phyloP scores from a whole-genome alignment of 768 basidiomycete genomes.

The Sarcodon aspratus region DNA sequence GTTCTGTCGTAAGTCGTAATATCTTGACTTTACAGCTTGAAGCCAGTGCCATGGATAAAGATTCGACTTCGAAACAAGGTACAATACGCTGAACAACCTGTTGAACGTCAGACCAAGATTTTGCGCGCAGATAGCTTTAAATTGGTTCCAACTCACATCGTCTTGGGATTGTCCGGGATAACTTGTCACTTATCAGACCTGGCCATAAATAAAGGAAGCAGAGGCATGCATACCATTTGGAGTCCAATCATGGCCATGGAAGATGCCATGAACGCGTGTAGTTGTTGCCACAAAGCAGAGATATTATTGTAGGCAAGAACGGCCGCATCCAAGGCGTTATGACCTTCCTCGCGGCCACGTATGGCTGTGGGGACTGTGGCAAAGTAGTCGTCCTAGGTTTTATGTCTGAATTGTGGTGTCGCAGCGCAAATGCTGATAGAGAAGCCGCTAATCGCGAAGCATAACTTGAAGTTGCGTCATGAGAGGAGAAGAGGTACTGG shows the following conservation, averaged over 20 bases:
- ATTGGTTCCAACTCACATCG: constrained; percentile 32
- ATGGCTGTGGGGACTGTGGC: background rate
- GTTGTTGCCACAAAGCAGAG: constrained; percentile 71
- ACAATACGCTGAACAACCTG: constrained; percentile 46
- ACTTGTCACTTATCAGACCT: constrained; percentile 29
- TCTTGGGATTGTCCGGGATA: constrained; percentile 72
- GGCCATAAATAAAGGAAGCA: background rate
- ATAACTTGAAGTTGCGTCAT: too few relatives aligned
- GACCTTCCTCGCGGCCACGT: constrained; percentile 56
- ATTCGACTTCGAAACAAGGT: constrained; percentile 49
- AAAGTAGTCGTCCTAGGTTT: background rate
- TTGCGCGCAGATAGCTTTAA: constrained; percentile 33
- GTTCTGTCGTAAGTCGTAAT: constrained; percentile 59
- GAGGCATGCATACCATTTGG: constrained; percentile 42
- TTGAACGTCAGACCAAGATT: constrained; percentile 48
- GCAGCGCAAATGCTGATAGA: background rate
- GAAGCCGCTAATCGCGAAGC: background rate
- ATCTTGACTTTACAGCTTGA: constrained; percentile 46
- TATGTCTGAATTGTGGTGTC: background rate
- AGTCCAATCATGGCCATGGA: constrained; percentile 67
- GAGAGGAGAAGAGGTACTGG: constrained; percentile 77
- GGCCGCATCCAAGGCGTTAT: constrained; percentile 80
- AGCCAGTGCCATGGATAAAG: constrained; percentile 24
- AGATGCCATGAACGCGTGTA: constrained; percentile 70
- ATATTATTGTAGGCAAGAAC: constrained; percentile 76